Evolutionary conservation across 2,329 filamentous ascomycete species (phyloP), one percentile per base, ranked within the genome.

Genomic region (Epichloe uncinata): DNA sequence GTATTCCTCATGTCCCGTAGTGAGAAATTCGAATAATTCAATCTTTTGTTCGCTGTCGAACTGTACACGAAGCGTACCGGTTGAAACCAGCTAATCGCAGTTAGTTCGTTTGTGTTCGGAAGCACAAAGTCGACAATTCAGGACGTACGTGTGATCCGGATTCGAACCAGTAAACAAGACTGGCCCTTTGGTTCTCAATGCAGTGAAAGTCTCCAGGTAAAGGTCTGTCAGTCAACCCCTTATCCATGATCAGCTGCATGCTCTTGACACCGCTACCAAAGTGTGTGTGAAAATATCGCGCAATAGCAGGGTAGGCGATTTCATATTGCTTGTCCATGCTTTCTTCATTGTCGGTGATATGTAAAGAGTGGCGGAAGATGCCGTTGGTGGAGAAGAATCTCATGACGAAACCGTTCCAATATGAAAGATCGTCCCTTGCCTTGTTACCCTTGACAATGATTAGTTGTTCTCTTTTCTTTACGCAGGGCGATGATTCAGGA

Each of bases 281-380:
- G 60, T 95, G 85, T 0, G 87, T 90, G 59, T 85, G 81, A 63
- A 95, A 96, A 66, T 93, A 97, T 60, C 91, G 82, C 35, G 91
- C 81, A 43, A 98, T 73, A 1, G 86, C 86, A 3, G 89, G 79
- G 52, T 80, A 87, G 3, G 84, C 79, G 45, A 97, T 88, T 63
- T 96, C 90, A 60, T 90, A 96, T 59, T 85, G 81, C 69, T 94
- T 96, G 50, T 84, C 77, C 16, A 71, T 73, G 36, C 69, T 69
- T 43, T 80, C 74, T 42, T 82, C 78, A 51, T 69, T 69, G 11
- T 77, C 73, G 18, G 77, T 70, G 42, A 76, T 69, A 55, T 75
- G 76, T 15, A 94, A 72, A 3, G 81, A 78, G 58, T 91, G 81
- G 41, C 89, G 80, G 60, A 95, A 83, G 8, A 88, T 80, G 8